Percentiles rank a stretch among this genome's conserved stretches.
phyloP scores from a whole-genome alignment of 2,329 filamentous ascomycete genomes.

The Myriosclerotinia duriaeana region DNA sequence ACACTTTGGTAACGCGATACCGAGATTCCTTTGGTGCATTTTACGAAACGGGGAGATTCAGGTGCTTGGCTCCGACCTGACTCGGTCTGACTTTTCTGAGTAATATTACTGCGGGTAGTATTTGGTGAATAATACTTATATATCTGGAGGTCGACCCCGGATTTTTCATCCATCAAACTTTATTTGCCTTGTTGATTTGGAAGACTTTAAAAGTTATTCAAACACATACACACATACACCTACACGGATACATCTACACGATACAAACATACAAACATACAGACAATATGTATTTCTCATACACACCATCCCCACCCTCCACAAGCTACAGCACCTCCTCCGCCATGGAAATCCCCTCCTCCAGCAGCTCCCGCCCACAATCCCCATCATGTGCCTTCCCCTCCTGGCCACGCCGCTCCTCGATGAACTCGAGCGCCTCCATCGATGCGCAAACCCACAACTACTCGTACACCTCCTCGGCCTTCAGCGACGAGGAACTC shows the following conservation, averaged over 20 bases:
- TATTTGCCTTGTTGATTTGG: neutral
- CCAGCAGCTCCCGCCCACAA: slow-evolving; percentile 29
- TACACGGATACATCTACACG: neutral
- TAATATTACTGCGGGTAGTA: neutral
- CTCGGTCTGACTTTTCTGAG: slow-evolving; percentile 13
- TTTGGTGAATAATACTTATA: slow-evolving; percentile 5
- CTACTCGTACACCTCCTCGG: slow-evolving; percentile 31
- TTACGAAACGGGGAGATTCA: slow-evolving; percentile 20
- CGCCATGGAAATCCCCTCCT: slow-evolving; percentile 37
- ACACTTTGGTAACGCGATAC: slow-evolving; percentile 1
- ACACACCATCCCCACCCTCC: slow-evolving; percentile 34
- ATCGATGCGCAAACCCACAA: slow-evolving; percentile 30
- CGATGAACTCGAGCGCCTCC: slow-evolving; percentile 42
- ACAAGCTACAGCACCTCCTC: slow-evolving; percentile 32
- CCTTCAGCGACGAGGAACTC: slow-evolving; percentile 55
- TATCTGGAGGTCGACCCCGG: slow-evolving; percentile 9
- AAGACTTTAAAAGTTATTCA: neutral
- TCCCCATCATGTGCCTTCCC: slow-evolving; percentile 53
- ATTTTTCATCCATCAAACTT: neutral
- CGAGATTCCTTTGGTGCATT: slow-evolving; percentile 12
- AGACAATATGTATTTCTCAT: slow-evolving; percentile 36
- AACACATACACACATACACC: neutral
- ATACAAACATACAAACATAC: neutral
- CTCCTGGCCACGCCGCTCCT: slow-evolving; percentile 57
- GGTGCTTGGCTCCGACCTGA: slow-evolving; percentile 11